phyloP scores from a whole-genome alignment of 1,284 basidiomycete species.

The Vanrija humicola region DNA sequence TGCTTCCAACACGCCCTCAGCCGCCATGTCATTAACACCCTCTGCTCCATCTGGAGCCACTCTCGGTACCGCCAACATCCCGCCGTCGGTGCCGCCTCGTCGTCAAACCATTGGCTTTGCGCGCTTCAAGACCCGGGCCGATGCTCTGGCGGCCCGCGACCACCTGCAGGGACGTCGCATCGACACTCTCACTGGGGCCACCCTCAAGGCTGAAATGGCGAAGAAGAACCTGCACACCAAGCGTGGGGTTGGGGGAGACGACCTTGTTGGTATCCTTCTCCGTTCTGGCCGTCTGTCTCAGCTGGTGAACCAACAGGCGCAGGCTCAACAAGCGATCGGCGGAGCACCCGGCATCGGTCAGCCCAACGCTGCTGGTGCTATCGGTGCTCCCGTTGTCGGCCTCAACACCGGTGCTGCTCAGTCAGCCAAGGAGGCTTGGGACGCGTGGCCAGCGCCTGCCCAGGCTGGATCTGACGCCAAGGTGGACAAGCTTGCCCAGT shows the following conservation, averaged over 20 bases:
- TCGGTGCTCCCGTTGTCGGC: not conserved
- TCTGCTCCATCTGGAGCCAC: constrained; percentile 34
- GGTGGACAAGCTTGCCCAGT: constrained; percentile 9
- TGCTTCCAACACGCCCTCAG: constrained; percentile 43
- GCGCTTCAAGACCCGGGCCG: constrained; percentile 82
- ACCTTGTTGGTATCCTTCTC: constrained; percentile 41
- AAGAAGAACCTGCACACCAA: constrained; percentile 99
- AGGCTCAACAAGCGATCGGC: constrained; percentile 3
- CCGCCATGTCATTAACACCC: constrained; percentile 54
- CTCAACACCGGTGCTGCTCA: constrained; percentile 10
- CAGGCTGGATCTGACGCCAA: constrained; percentile 8
- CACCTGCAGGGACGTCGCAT: constrained; percentile 84
- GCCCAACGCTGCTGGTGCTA: not conserved
- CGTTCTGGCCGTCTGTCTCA: constrained; percentile 35
- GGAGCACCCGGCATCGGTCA: too few relatives aligned
- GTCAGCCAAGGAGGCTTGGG: constrained; percentile 38
- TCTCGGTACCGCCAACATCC: constrained; percentile 23
- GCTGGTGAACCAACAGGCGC: constrained; percentile 16
- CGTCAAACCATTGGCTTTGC: constrained; percentile 98
- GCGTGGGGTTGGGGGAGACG: constrained; percentile 59
- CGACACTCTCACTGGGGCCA: constrained; percentile 88
- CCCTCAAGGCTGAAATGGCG: constrained; percentile 97
- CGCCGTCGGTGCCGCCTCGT: constrained; percentile 33
- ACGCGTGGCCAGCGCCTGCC: constrained; percentile 20
- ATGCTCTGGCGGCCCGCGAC: constrained; percentile 84